phyloP scores from a whole-genome alignment of 2,329 filamentous ascomycete genomes.

The Arthrobotrys pseudoclavata region DNA sequence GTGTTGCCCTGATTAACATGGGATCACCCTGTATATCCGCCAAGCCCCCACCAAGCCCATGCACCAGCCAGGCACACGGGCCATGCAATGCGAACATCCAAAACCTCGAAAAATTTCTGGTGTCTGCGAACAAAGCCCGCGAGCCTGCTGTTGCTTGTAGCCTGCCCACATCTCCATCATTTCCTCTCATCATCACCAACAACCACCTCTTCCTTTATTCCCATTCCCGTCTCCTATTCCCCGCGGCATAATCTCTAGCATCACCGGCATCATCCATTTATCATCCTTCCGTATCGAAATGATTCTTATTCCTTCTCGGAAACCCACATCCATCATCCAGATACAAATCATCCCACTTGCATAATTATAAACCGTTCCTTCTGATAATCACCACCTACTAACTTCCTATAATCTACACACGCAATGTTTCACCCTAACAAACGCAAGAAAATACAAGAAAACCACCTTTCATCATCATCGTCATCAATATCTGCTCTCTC shows the following conservation, averaged over 20 bases:
- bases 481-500: slow-evolving; percentile 35
- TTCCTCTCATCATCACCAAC: not conserved
- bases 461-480: slow-evolving; percentile 6
- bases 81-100: slow-evolving; percentile 2
- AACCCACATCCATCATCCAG: slow-evolving; percentile 1
- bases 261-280: not conserved
- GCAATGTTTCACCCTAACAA: slow-evolving; percentile 45
- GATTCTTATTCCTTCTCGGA: slow-evolving; percentile 16
- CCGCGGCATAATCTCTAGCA: not conserved
- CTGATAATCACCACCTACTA: slow-evolving; percentile 11
- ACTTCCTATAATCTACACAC: slow-evolving; percentile 7
- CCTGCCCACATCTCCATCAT: slow-evolving; percentile 19
- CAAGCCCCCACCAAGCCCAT: not conserved
- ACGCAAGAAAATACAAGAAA: slow-evolving; percentile 33
- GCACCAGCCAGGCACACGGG: slow-evolving; percentile 15
- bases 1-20: not conserved
- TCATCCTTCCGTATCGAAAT: slow-evolving; percentile 28
- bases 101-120: slow-evolving; percentile 33
- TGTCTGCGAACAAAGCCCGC: slow-evolving; percentile 34
- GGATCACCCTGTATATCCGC: too few relatives aligned
- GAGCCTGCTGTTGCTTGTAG: not conserved
- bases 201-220: not conserved
- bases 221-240: not conserved
- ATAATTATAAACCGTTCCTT: slow-evolving; percentile 23
- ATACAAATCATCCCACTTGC: slow-evolving; percentile 8